phyloP scores from a whole-genome alignment of 108 stramenopile species.

The Skeletonema potamos region DNA sequence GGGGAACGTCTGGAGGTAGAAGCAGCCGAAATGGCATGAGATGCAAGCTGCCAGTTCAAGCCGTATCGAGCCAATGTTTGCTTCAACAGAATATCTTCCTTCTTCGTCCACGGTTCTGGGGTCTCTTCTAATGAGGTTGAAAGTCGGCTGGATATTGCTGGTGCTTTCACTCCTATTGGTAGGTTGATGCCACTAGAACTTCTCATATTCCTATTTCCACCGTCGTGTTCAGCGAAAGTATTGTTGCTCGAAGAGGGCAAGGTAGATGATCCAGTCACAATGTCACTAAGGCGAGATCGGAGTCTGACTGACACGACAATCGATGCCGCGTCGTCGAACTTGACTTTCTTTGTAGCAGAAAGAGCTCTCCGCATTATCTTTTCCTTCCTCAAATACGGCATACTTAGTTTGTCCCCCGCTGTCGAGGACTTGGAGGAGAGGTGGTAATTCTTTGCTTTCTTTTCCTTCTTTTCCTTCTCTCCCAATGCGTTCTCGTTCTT shows the following conservation, averaged over 20 bases:
- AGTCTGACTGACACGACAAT: constrained; percentile 11
- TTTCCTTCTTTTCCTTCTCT: constrained; percentile 18
- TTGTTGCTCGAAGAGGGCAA: not conserved
- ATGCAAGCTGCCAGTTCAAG: constrained; percentile 69
- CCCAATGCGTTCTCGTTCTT: not conserved
- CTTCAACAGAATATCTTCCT: constrained; percentile 56
- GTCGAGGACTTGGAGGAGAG: constrained; percentile 7
- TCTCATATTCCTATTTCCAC: not conserved
- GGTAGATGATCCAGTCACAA: constrained; percentile 10
- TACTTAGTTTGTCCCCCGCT: constrained; percentile 3
- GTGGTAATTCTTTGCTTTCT: constrained; percentile 25
- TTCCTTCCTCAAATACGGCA: constrained; percentile 16
- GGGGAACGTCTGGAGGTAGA: constrained; percentile 34
- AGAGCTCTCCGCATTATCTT: constrained; percentile 1
- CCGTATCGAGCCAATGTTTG: constrained; percentile 48
- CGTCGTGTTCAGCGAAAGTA: not conserved
- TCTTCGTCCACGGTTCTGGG: constrained; percentile 44
- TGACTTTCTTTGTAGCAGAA: constrained; percentile 18
- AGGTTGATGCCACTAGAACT: constrained; percentile 52
- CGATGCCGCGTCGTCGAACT: constrained; percentile 21
- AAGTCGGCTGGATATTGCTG: constrained; percentile 9
- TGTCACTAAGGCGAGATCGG: constrained; percentile 24
- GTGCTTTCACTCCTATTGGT: constrained; percentile 74
- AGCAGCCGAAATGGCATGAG: constrained; percentile 47
- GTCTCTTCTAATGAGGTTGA: constrained; percentile 23